These are phyloP conservation scores for Leucosporidium creatinivorum DNA, from an alignment of 768 basidiomycete species.

Conservation along the genomic window DNA sequence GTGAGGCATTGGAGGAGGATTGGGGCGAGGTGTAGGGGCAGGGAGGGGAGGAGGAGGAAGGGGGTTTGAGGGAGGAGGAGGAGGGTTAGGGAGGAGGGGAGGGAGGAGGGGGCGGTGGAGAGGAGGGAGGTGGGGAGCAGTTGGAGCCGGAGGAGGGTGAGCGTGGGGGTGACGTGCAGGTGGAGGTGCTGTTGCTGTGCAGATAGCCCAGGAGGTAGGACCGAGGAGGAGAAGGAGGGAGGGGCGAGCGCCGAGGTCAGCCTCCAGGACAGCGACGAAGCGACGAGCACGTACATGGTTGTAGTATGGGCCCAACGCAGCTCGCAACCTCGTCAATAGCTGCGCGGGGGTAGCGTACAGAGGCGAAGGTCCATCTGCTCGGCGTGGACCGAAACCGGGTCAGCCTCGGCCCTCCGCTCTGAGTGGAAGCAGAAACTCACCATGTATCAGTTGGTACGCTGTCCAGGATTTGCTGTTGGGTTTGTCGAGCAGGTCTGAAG, in stretches of 20 bases:
- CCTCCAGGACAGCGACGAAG: no score
- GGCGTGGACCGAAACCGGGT: neutral
- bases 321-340: neutral
- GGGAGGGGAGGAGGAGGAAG: constrained; percentile 18
- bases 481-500: constrained; percentile 7
- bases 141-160: constrained; percentile 13
- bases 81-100: neutral
- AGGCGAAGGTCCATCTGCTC: neutral
- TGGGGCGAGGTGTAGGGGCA: neutral
- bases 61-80: constrained; percentile 17
- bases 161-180: neutral
- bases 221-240: no score
- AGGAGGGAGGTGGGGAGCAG: constrained; percentile 1
- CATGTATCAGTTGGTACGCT: neutral
- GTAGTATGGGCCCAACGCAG: neutral
- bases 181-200: constrained; percentile 7
- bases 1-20: constrained; percentile 9
- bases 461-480: neutral
- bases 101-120: neutral
- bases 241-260: no score
- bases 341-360: neutral
- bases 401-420: neutral
- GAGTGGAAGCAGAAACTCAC: neutral
- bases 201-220: no score
- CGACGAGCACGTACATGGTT: neutral